Base-by-base conservation (phyloP, 352 stramenopile genomes). In the Phytophthora lateralis region DNA sequence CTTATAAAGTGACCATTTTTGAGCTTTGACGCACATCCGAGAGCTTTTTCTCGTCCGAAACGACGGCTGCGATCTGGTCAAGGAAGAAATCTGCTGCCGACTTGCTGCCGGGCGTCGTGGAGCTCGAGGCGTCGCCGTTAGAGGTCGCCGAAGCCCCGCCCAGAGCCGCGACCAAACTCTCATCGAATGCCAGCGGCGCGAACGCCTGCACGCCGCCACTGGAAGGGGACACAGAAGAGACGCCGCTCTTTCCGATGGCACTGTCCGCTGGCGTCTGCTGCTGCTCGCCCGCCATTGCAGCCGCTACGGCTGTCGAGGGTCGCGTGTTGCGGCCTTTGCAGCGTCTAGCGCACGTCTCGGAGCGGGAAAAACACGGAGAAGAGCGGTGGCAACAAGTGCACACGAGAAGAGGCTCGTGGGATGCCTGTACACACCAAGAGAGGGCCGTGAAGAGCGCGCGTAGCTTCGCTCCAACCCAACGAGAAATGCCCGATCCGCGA, bases 21-120 rank as follows among this genome's bases (percentile, higher is more conserved):
- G 21, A 3, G 21, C 21, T 24, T 24, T 24, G 21, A 24, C 65
- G n/a, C 18, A 91, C 82, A 77, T 91, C 82, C 15, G 82, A 91
- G 11, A 91, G 77, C 52, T 91, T 91, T 60, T 90, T 89, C 55
- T 90, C 82, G 60, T 91, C 82, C 9, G 73, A 76, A 14, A 91
- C 80, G 2, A 82, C 75, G 21, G 81, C 76, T 6, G 82, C 76
- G 29, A 91, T 87, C 61, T 91, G 82, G 55, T 91, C 80, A 32
- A 91, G 75, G 49, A 90, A 90, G 51, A 90, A 90, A 56, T 73
- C 68, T 26, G 69, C 64, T 15, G 66, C 62, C n/a, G 60, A 73
- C 41, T 74, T 76, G 46, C 18, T 69, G 44, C 47, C 57, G 12
- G 43, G 63, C 20, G 42, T 39, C 6, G 43, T 59, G n/a, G 35